Conservation (phyloP, 148 eudicot species). For the Pouteria glomerata region DNA sequence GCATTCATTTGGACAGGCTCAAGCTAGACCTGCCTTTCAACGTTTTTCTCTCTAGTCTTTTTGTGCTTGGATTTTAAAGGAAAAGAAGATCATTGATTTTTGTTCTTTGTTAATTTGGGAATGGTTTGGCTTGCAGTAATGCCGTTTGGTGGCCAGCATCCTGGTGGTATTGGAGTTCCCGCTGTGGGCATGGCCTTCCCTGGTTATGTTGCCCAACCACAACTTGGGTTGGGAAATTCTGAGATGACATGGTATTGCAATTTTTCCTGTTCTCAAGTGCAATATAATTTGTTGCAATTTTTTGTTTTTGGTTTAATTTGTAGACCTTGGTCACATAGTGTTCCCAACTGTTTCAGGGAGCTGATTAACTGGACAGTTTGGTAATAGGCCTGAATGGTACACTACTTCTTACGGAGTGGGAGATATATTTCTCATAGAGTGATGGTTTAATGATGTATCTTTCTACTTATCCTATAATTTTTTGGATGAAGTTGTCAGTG, state of each 20-base stretch:
- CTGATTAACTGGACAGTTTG: neutral
- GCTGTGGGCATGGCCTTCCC: slow-evolving; percentile 99
- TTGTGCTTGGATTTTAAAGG: neutral
- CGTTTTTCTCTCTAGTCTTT: too few species aligned
- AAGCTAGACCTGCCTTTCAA: too few species aligned
- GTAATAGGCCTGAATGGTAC: neutral
- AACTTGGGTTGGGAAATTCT: slow-evolving; percentile 67
- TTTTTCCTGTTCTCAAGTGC: neutral
- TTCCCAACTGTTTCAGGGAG: neutral
- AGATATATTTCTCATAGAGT: neutral
- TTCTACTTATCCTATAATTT: neutral
- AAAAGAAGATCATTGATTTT: neutral
- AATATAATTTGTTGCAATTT: neutral
- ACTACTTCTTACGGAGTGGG: too few species aligned
- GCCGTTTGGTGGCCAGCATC: slow-evolving; percentile 89
- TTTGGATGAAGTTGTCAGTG: neutral
- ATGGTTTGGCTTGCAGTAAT: slow-evolving; percentile 52
- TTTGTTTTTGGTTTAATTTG: neutral
- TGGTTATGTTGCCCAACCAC: slow-evolving; percentile 87
- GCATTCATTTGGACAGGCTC: neutral
- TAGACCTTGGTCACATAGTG: neutral
- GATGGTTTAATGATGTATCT: neutral
- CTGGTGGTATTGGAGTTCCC: slow-evolving; percentile 87
- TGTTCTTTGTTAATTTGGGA: too few species aligned
- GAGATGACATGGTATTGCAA: slow-evolving; percentile 87